Base-by-base conservation (phyloP, 495 filamentous ascomycete species). In the Penicillium turbatum region DNA sequence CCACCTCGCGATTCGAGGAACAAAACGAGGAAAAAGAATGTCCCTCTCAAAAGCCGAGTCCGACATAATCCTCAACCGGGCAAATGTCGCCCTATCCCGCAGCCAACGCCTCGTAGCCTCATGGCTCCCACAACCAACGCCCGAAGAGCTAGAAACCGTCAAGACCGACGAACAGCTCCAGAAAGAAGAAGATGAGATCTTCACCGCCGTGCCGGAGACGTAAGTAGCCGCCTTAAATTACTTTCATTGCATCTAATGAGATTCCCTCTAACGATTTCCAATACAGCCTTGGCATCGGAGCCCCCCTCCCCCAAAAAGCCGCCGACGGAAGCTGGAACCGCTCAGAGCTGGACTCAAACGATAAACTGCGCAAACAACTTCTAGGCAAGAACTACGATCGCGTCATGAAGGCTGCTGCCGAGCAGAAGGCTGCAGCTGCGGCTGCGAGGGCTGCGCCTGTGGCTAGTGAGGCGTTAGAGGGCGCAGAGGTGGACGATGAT, bases 91-190 rank as follows among this genome's bases (percentile, higher is more conserved):
- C 9, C 63, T 80, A 11, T 72, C 77, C 29, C 74, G 74, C 42
- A 76, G 73, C 45, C 76, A 79, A 57, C 72, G 77, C 11, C 70
- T 80, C 47, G 72, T 80, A 48, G 66, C 75, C 51, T 79, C 77
- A 49, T 80, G 77, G 77, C 70, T 79, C 17, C 81, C 81, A 9
- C 58, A 66, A 13, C 64, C 69, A 51, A 71, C 76, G 8, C 53
- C 67, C 6, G 72, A 73, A 21, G 78, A 80, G 52, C 56, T 69
- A 37, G 62, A 67, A 27, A 72, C 73, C 48, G 66, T 52, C 29
- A 75, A 77, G 57, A 61, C 71, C 15, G 70, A 73, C 32, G 71
- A 72, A 24, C 73, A 76, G 48, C 47, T 73, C 4, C 73, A 78
- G 47, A 62, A 61, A 30, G 74, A 78, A 46, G 75, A 81, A 55